phyloP scores from a whole-genome alignment of 257 asterid genomes.

The Jacaranda mimosifolia region DNA sequence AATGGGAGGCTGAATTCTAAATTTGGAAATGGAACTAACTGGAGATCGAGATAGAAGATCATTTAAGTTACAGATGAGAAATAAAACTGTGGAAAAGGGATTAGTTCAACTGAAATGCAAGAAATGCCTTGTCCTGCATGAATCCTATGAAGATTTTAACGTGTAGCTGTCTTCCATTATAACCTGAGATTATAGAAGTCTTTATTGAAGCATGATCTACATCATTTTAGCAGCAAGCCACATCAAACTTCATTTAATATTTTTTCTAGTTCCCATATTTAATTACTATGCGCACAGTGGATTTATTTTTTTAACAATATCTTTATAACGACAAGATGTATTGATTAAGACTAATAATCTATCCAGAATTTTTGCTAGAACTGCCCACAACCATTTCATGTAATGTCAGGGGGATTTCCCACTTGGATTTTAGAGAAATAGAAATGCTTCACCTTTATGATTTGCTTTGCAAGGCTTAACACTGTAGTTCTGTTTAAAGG shows the following conservation, averaged over 20 bases:
- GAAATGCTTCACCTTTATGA: constrained; percentile 19
- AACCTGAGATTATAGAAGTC: constrained; percentile 14
- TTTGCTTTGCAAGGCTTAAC: constrained; percentile 26
- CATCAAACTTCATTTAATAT: neutral
- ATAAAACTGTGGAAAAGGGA: neutral
- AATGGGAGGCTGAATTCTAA: constrained; percentile 22
- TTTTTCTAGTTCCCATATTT: neutral
- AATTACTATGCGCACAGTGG: constrained; percentile 4
- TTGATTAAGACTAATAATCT: constrained; percentile 26
- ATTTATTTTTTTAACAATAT: neutral
- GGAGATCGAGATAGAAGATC: constrained; percentile 17
- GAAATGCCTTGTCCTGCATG: neutral
- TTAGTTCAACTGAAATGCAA: constrained; percentile 6
- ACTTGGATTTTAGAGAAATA: constrained; percentile 26
- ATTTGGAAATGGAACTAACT: constrained; percentile 4
- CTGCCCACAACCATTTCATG: constrained; percentile 21
- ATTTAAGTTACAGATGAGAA: constrained; percentile 22
- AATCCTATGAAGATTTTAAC: constrained; percentile 8
- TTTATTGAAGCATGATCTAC: neutral
- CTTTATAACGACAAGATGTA: neutral
- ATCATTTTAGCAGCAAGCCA: constrained; percentile 20
- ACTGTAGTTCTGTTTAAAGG: constrained; percentile 23
- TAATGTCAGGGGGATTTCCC: neutral
- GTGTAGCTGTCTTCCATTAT: constrained; percentile 15
- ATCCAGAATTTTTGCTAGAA: neutral